Percentiles rank a stretch among this genome's conserved stretches.
phyloP scores from a whole-genome alignment of 2,329 filamentous ascomycete genomes.

The Cordyceps javanica region DNA sequence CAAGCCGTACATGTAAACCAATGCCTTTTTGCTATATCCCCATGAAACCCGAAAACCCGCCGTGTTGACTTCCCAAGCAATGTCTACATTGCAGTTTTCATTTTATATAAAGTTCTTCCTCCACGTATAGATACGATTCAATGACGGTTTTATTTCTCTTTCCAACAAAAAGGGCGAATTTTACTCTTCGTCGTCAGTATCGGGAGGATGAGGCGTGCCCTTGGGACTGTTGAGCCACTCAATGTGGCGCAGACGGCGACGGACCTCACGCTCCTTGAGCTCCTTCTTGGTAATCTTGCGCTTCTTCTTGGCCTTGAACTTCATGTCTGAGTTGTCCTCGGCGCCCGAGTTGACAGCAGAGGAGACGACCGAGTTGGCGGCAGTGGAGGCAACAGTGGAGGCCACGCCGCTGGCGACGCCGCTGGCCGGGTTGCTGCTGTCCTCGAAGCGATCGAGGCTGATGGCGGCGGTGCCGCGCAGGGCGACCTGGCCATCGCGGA shows the following conservation, averaged over 20 bases:
- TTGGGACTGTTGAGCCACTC: constrained; percentile 80
- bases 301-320: constrained; percentile 89
- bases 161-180: neutral
- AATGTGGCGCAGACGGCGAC: constrained; percentile 79
- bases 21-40: neutral
- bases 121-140: neutral
- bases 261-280: constrained; percentile 84
- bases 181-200: constrained; percentile 68
- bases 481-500: constrained; percentile 79
- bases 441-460: constrained; percentile 79
- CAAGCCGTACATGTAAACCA: neutral
- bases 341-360: constrained; percentile 73
- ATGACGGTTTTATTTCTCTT: no score
- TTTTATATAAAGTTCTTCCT: neutral
- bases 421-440: constrained; percentile 53
- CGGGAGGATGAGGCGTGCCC: constrained; percentile 69
- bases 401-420: constrained; percentile 53
- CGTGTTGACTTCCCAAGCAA: no score
- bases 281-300: constrained; percentile 99
- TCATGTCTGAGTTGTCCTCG: constrained; percentile 73
- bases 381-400: constrained; percentile 51
- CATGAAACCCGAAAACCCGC: neutral
- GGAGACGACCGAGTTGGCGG: constrained; percentile 36
- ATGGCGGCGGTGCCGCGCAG: constrained; percentile 74
- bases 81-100: neutral